Evolutionary conservation across 805 yeast genomes (phyloP).

Genomic region (Limtongozyma cylindracea): DNA sequence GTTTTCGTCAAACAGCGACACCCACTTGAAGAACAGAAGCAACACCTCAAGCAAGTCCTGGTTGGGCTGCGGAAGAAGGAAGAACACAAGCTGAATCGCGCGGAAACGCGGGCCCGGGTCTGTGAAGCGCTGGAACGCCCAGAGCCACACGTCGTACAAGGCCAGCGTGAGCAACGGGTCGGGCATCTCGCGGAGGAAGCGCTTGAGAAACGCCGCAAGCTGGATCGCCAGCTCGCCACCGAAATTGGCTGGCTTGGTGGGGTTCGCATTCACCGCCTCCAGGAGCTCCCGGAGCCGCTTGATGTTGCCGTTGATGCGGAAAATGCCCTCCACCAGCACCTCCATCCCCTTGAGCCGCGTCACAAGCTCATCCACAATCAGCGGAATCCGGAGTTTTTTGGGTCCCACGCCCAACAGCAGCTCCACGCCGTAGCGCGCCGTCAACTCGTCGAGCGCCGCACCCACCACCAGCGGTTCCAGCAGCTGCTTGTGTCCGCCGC

Average conservation of each 20-base stretch:
- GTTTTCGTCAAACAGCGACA: slow-evolving; percentile 75
- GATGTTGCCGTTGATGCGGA: slow-evolving; percentile 90
- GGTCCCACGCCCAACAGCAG: slow-evolving; percentile 75
- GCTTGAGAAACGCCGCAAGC: slow-evolving; percentile 77
- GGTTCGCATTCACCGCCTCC: slow-evolving; percentile 47
- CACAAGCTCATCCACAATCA: slow-evolving; percentile 67
- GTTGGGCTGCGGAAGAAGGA: slow-evolving; percentile 58
- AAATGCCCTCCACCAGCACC: slow-evolving; percentile 87
- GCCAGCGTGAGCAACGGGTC: slow-evolving; percentile 65
- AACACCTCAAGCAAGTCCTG: slow-evolving; percentile 75
- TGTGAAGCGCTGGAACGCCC: slow-evolving; percentile 27
- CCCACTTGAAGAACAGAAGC: slow-evolving; percentile 76
- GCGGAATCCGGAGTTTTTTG: slow-evolving; percentile 53
- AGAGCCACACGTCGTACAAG: slow-evolving; percentile 60
- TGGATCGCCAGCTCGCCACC: slow-evolving; percentile 69
- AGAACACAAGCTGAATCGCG: slow-evolving; percentile 35
- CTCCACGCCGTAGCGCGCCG: slow-evolving; percentile 55
- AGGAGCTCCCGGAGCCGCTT: slow-evolving; percentile 52
- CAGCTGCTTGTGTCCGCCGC: slow-evolving; percentile 5
- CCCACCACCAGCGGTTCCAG: slow-evolving; percentile 34
- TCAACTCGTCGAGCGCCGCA: slow-evolving; percentile 40
- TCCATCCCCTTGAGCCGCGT: slow-evolving; percentile 72
- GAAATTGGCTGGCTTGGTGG: slow-evolving; percentile 46
- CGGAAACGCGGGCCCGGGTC: slow-evolving; percentile 21
- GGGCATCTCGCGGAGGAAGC: slow-evolving; percentile 79